Conservation (phyloP, 345 rosid genomes). For the Noccaea caerulescens region DNA sequence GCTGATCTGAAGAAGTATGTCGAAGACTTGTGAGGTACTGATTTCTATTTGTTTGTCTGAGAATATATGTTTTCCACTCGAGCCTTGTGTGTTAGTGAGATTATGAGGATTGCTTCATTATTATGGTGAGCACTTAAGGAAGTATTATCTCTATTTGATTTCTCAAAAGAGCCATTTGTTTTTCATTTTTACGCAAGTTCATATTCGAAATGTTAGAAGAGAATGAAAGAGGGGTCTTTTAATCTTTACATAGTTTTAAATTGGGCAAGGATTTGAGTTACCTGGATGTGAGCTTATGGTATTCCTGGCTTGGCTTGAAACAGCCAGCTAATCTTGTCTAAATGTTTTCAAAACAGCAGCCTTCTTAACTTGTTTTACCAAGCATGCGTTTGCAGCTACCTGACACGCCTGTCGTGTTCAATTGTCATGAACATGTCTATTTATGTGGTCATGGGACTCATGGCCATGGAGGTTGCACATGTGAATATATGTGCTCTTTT, state of each 20-base stretch:
- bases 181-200: conserved; percentile 14
- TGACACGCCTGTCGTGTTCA: conserved; percentile 6
- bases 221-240: conserved; percentile 9
- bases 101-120: conserved; percentile 18
- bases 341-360: conserved; percentile 8
- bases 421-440: conserved; percentile 1
- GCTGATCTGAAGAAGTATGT: conserved; percentile 35
- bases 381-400: conserved; percentile 11
- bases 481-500: conserved; percentile 11
- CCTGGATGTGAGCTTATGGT: conserved; percentile 17
- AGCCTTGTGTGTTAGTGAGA: conserved; percentile 20
- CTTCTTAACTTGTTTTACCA: conserved; percentile 16
- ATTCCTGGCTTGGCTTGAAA: conserved; percentile 19
- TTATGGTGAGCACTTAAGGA: conserved; percentile 9
- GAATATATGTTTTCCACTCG: conserved; percentile 1
- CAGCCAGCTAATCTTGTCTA: conserved; percentile 15
- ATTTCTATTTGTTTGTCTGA: conserved; percentile 32
- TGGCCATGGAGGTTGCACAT: conserved; percentile 2
- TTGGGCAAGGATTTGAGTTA: conserved; percentile 17
- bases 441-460: not conserved
- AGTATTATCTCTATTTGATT: conserved; percentile 10
- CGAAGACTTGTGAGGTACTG: conserved; percentile 42
- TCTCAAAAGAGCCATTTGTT: conserved; percentile 1
- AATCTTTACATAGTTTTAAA: conserved; percentile 7
- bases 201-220: conserved; percentile 26